Percentiles rank a stretch among this genome's conserved stretches.
These are phyloP conservation scores for Golubevia sp. DNA, from an alignment of 1,284 basidiomycete species.

Conservation along the genomic window DNA sequence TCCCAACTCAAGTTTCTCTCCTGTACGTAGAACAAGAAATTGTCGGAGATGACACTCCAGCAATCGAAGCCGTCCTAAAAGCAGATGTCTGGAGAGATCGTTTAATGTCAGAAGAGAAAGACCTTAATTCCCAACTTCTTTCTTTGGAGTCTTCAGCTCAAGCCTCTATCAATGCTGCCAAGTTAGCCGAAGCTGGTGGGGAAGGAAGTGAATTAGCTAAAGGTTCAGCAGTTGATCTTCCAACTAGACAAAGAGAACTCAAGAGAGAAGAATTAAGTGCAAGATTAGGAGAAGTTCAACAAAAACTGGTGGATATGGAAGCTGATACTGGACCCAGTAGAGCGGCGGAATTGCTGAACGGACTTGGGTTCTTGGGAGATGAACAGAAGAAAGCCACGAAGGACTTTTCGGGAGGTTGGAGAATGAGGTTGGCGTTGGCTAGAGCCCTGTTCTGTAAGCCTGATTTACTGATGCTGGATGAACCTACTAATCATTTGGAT, in stretches of 20 bases:
- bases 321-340: slow-evolving; percentile 93
- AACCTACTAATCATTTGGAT: slow-evolving; percentile 92
- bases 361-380: slow-evolving; percentile 51
- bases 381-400: slow-evolving; percentile 61
- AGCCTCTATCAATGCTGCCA: slow-evolving; percentile 30
- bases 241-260: slow-evolving; percentile 58
- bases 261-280: slow-evolving; percentile 76
- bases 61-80: slow-evolving; percentile 90
- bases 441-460: slow-evolving; percentile 96
- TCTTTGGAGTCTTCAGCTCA: slow-evolving; percentile 41
- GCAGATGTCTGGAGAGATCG: slow-evolving; percentile 60
- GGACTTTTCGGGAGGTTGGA: slow-evolving; percentile 97
- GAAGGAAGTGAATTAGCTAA: slow-evolving; percentile 24
- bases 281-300: slow-evolving; percentile 88
- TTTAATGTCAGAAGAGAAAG: slow-evolving; percentile 43
- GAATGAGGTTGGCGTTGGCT: slow-evolving; percentile 99
- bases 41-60: slow-evolving; percentile 83
- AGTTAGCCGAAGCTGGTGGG: slow-evolving; percentile 23
- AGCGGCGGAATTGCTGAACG: slow-evolving; percentile 85
- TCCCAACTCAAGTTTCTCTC: slow-evolving; percentile 51
- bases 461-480: slow-evolving; percentile 90
- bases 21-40: slow-evolving; percentile 58
- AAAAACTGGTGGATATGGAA: slow-evolving; percentile 91
- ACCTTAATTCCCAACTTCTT: slow-evolving; percentile 44
- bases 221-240: slow-evolving; percentile 51